Base-by-base conservation (phyloP, 2,329 filamentous ascomycete species). In the Pseudocercospora crystallina region DNA sequence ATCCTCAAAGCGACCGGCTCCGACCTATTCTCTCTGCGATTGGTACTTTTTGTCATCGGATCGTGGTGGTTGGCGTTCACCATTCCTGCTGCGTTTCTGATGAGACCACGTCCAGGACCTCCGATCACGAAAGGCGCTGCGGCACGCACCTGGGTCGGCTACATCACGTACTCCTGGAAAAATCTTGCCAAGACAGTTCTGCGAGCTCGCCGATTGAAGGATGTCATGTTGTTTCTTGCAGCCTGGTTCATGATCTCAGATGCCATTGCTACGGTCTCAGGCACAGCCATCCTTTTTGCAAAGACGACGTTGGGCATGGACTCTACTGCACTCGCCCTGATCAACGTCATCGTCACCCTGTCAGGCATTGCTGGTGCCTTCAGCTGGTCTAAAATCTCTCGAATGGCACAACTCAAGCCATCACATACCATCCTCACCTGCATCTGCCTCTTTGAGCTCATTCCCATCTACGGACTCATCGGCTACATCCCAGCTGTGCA, bases 211-310 rank as follows among this genome's bases (percentile, higher is more conserved):
- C 80, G 81, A 9, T 77, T 92, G 5, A 74, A 83, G 43, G 89
- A 94, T 61, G 85, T 92, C 26, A 74, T 88, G 26, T 75, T 92
- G 5, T 94, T 94, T 67, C 80, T 99, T 4, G 83, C 80, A 2
- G 90, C 89, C 5, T 99, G 94, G 94, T 96, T 99, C 67, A 79
- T 99, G 29, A 80, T 99, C 1, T 95, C 89, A 5, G 94, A 99
- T 64, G 90, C 89, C 36, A 90, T 97, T 57, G 94, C 94, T 7
- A 97, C 94, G 0, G 92, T 95, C 0, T 94, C 89, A 31, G 92
- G 90, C 11, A 97, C 94, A 0, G 94, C 94, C 0, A 90, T 97
- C 26, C 78, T 99, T 8, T 99, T 96, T 68, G 94, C 92, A 35
- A 97, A 97, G 73, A 97, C 92, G 0, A 84, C 90, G 57, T 77